These are phyloP conservation scores for Phytopythium cucurbitacearum DNA, from an alignment of 352 stramenopile species.

Conservation along the genomic window DNA sequence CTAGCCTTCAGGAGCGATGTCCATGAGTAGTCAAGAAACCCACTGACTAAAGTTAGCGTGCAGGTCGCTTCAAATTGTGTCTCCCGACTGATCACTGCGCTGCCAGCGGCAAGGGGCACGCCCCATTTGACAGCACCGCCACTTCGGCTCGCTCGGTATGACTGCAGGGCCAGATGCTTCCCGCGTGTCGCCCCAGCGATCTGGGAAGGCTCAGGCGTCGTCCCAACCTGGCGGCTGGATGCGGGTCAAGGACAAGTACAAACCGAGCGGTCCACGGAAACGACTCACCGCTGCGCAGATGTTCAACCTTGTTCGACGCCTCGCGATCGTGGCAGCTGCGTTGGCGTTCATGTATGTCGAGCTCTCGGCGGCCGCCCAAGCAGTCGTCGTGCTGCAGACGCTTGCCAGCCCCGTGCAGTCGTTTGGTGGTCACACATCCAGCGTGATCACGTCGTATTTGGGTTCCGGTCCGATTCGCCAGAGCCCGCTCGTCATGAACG, in stretches of 20 bases:
- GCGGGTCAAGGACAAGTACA: background rate
- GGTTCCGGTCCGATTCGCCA: constrained; percentile 24
- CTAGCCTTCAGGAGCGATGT: too few species aligned
- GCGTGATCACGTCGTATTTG: constrained; percentile 23
- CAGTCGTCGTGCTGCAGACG: constrained; percentile 15
- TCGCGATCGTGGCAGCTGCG: constrained; percentile 15
- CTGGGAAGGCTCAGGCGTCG: too few species aligned
- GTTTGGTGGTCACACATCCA: background rate
- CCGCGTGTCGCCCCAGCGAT: too few species aligned
- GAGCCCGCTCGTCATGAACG: constrained; percentile 21
- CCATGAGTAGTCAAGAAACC: too few species aligned
- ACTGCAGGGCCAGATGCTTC: too few species aligned
- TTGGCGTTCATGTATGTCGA: constrained; percentile 27
- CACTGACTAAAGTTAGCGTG: too few species aligned
- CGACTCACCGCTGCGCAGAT: constrained; percentile 16
- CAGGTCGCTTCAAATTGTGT: too few species aligned
- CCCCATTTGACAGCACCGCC: too few species aligned
- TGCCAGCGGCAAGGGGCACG: too few species aligned
- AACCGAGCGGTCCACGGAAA: constrained; percentile 8
- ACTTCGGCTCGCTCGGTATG: too few species aligned
- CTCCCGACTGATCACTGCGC: too few species aligned
- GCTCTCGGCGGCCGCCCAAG: constrained; percentile 21
- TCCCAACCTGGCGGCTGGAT: too few species aligned
- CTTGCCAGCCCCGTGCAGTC: constrained; percentile 14
- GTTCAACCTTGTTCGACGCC: constrained; percentile 19